A percentile compares a stretch with the other conserved stretches of the same genome.
Evolutionary conservation across 148 eudicot genomes (phyloP).

Genomic region (Selenicereus undatus): DNA sequence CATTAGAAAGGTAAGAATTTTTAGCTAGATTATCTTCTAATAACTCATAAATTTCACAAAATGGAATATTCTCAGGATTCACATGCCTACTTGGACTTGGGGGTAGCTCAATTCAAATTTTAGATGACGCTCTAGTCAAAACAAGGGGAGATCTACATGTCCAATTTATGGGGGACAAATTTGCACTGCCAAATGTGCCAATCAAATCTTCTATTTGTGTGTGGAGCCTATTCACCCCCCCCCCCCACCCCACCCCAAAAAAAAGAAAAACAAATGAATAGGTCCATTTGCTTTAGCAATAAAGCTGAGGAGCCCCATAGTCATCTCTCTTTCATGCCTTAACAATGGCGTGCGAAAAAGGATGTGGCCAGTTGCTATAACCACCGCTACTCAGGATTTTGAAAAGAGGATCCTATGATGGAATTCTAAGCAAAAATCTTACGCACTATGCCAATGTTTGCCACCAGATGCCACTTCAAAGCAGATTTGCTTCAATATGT

Average conservation of each 20-base stretch:
- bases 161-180: slow-evolving; percentile 13
- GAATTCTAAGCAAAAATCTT: background rate
- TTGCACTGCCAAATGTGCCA: slow-evolving; percentile 10
- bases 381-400: background rate
- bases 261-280: background rate
- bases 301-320: slow-evolving; percentile 18
- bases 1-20: too few species aligned
- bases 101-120: background rate
- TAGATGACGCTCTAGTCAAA: background rate
- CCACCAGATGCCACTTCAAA: too few species aligned
- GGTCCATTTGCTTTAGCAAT: slow-evolving; percentile 16
- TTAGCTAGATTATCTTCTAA: too few species aligned
- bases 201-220: slow-evolving; percentile 18
- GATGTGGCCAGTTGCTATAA: background rate
- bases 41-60: too few species aligned
- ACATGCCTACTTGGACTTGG: slow-evolving; percentile 6
- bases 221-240: slow-evolving; percentile 9
- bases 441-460: background rate
- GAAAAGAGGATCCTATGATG: slow-evolving; percentile 13
- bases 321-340: slow-evolving; percentile 9
- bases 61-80: background rate
- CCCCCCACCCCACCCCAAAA: background rate
- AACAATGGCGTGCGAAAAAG: background rate
- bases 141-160: background rate
- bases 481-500: too few species aligned